Base-by-base conservation (phyloP, 176 grass and related monocot species). In the Oryza meyeriana region DNA sequence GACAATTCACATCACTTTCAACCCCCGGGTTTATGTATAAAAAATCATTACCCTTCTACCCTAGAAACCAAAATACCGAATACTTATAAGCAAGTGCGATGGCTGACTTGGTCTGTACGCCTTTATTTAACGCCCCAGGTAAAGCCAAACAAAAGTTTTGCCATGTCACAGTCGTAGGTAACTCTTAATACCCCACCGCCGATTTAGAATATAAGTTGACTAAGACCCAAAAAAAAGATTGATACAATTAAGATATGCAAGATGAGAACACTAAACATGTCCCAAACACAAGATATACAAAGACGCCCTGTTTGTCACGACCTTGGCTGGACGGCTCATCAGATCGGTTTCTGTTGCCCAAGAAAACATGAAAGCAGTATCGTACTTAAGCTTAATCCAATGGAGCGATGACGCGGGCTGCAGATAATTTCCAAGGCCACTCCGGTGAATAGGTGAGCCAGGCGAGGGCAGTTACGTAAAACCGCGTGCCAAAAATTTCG, bases 401-500 rank as follows among this genome's bases (percentile, higher is more conserved):
- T 50, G 4, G 24, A 29, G 58, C 14, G 75, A 45, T 31, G 38
- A 64, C 59, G 76, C 76, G 9, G 11, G 34, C 26, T 6, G 36
- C 39, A 12, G 39, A 41, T 41, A 41, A 0, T 11, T 4, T 12
- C 39, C 39, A 55, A 55, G 48, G 18, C 6, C 3, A 52, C 18
- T 8, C 6, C 8, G 55, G 64, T 12, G 64, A 65, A 12, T 27
- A 36, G 9, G 9, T 36, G 3, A 12, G 8, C 22, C 1, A 12
- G 32, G 48, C 12, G 36, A 74, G 87, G 87, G 82, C 14, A 81
- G 50, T 41, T 31, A 0, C 32, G 77, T 85, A 74, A 81, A 36
- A 41, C 0, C 61, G 2, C 48, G 11, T 5, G 38, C 64, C 68
- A 63, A 31, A 30, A 35, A 4, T 34, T 12, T 72, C 52, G 39